These are phyloP conservation scores for Torulaspora quercuum DNA, from an alignment of 805 yeast genomes.

Conservation along the genomic window DNA sequence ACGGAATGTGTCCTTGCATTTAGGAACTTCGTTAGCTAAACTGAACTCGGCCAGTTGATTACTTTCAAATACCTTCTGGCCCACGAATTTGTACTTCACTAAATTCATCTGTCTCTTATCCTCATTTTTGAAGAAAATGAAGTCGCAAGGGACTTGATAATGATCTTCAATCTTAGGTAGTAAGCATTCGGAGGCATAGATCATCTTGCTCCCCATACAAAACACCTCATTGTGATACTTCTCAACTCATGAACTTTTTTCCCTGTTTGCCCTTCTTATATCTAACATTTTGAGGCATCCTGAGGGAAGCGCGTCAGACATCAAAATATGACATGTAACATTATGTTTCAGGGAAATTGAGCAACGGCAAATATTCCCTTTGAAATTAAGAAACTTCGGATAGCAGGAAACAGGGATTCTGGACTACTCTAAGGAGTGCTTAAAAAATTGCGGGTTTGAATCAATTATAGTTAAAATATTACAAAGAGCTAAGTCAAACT, in stretches of 20 bases:
- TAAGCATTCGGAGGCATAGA: constrained; percentile 5
- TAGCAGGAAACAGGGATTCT: not conserved
- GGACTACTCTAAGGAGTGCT: not conserved
- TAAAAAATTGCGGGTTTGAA: not conserved
- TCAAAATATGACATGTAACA: constrained; percentile 4
- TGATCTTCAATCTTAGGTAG: constrained; percentile 2
- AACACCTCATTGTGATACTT: no score
- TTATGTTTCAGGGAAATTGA: constrained; percentile 3
- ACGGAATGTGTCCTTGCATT: not conserved
- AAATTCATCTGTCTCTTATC: not conserved
- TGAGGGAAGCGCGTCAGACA: constrained; percentile 1
- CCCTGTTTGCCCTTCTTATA: not conserved
- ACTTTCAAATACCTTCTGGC: constrained; percentile 7
- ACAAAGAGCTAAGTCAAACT: not conserved
- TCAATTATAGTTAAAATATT: not conserved
- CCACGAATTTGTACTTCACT: constrained; percentile 9
- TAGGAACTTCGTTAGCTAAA: constrained; percentile 2
- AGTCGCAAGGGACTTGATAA: constrained; percentile 1
- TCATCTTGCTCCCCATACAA: not conserved
- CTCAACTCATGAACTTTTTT: no score
- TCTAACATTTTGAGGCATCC: not conserved
- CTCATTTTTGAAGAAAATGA: constrained; percentile 7
- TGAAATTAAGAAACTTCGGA: not conserved
- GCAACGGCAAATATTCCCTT: no score
- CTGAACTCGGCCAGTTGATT: constrained; percentile 7